These are phyloP conservation scores for Diaporthe sp. DNA, from an alignment of 2,329 filamentous ascomycete genomes.

Conservation along the genomic window DNA sequence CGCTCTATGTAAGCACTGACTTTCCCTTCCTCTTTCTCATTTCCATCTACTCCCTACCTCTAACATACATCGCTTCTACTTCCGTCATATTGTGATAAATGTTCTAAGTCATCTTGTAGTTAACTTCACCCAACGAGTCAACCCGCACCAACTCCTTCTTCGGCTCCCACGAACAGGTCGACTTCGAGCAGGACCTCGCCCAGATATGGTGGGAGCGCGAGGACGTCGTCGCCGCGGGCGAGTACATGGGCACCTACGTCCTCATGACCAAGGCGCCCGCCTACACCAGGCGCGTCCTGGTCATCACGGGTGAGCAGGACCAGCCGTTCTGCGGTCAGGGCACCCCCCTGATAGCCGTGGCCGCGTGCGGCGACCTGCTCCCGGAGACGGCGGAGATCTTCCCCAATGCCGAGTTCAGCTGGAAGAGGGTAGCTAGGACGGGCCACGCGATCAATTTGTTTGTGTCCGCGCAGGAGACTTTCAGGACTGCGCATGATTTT, in stretches of 20 bases:
- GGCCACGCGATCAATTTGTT: not conserved
- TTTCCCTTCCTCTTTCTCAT: no score
- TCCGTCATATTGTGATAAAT: no score
- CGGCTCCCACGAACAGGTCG: not conserved
- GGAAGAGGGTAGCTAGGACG: not conserved
- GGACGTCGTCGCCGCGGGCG: not conserved
- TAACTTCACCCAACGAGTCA: not conserved
- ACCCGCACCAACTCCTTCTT: conserved; percentile 1
- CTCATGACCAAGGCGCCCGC: not conserved
- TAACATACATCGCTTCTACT: no score
- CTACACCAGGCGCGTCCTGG: not conserved
- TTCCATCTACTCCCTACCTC: no score
- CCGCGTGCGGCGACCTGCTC: not conserved
- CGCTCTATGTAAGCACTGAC: not conserved
- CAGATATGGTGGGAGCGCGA: conserved; percentile 10
- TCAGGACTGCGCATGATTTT: not conserved
- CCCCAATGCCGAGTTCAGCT: not conserved
- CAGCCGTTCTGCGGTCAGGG: conserved; percentile 1
- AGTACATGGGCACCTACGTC: not conserved
- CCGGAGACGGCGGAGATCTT: conserved; percentile 1
- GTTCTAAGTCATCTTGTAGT: no score
- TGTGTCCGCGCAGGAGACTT: not conserved
- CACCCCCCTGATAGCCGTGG: not conserved
- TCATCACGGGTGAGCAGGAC: conserved; percentile 15
- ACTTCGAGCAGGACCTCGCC: not conserved